These are phyloP conservation scores for Veloboletus limbatus DNA, from an alignment of 1,284 basidiomycete genomes.

Conservation along the genomic window DNA sequence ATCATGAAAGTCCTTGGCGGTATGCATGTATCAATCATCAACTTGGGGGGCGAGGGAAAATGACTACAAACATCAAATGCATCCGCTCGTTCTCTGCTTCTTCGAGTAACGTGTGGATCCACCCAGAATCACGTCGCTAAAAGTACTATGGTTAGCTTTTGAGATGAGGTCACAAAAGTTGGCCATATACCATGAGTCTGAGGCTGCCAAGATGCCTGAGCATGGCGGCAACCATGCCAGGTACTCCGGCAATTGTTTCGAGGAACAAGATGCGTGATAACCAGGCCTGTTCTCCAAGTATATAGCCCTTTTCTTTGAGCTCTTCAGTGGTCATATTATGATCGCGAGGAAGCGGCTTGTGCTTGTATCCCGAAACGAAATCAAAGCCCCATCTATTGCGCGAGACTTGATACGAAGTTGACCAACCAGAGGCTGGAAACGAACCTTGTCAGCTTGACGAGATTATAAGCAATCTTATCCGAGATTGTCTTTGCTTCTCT, in stretches of 20 bases:
- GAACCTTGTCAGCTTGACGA: constrained; percentile 60
- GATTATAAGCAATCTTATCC: constrained; percentile 69
- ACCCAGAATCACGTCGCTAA: constrained; percentile 84
- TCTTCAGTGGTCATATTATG: constrained; percentile 65
- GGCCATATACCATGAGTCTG: constrained; percentile 67
- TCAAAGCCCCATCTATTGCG: constrained; percentile 64
- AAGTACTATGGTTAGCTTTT: constrained; percentile 9
- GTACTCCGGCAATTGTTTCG: constrained; percentile 90
- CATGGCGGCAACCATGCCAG: constrained; percentile 91
- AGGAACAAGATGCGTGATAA: constrained; percentile 84
- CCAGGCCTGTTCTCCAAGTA: constrained; percentile 78
- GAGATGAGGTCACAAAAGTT: constrained; percentile 5
- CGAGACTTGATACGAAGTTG: constrained; percentile 7
- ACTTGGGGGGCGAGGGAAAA: background rate
- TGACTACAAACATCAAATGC: constrained; percentile 71
- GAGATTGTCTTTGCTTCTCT: constrained; percentile 60
- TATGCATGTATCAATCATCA: constrained; percentile 16
- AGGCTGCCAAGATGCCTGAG: constrained; percentile 81
- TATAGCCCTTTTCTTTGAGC: constrained; percentile 67
- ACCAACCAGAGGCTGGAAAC: constrained; percentile 8
- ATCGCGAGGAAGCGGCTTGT: constrained; percentile 60
- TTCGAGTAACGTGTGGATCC: constrained; percentile 82
- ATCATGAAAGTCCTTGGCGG: constrained; percentile 81
- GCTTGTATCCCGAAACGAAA: constrained; percentile 77
- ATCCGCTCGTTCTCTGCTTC: constrained; percentile 96